Base-by-base conservation (phyloP, 192 early-diverging fungal genomes). In the Mortierella antarctica region DNA sequence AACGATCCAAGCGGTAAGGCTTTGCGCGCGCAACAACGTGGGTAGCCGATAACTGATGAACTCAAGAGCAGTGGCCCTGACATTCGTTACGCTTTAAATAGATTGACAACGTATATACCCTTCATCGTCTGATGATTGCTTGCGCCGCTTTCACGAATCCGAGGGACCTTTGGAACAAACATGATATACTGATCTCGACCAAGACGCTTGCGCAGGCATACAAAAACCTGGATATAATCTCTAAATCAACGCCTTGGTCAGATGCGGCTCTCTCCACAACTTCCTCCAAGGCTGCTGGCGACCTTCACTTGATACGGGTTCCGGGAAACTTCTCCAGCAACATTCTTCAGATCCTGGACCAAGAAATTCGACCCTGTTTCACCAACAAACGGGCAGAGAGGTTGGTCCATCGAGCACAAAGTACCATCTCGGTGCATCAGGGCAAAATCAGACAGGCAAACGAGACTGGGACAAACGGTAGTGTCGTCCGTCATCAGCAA, bases 121-220 rank as follows among this genome's bases (percentile, higher is more conserved):
- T 80, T 12, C 77, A 67, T 42, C 70, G 70, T 21, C 3, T 72
- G 9, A 68, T 72, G 15, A 80, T 80, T n/a, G 65, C 77, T 15
- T 72, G 69, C 18, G 70, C 77, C 13, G 62, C 77, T 18, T 72
- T 72, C 65, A 68, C 70, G 42, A 80, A 80, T 23, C 56, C 60
- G 31, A 67, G 41, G 1, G 77, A 80, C 17, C 41, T 71, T 7
- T 80, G 77, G 77, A 67, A 72, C 41, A 44, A 18, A 18, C 31
- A 52, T 41, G 47, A 72, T 7, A 47, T 21, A 9, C 47, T 31
- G 13, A 10, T 50, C 11, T 61, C 58, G 2, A 44, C 39, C 2
- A 41, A 21, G 17, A 68, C 40, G 8, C 31, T 68, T 5, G 1
- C 13, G 15, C 18, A 49, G 3, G 64, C 70, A n/a, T 21, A 53